These are phyloP conservation scores for Fusarium cyanostomum DNA, from an alignment of 2,329 filamentous ascomycete genomes.

Conservation along the genomic window DNA sequence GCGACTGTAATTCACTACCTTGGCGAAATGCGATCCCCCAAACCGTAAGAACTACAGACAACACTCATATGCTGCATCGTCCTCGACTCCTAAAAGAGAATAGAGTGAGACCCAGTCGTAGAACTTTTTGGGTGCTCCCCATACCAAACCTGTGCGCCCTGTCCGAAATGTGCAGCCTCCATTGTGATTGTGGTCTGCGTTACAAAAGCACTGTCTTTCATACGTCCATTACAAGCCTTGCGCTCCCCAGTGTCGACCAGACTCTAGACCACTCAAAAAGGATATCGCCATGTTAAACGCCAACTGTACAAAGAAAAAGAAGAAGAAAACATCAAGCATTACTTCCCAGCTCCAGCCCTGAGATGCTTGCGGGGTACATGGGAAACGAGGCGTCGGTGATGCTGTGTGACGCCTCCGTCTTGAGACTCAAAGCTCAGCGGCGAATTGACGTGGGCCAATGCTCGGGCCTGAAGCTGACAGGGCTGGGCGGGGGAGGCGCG, in stretches of 20 bases:
- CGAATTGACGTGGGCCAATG: constrained; percentile 58
- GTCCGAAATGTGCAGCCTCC: constrained; percentile 16
- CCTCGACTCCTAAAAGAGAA: constrained; percentile 9
- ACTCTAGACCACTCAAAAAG: constrained; percentile 35
- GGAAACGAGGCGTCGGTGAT: constrained; percentile 18
- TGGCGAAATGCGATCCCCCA: constrained; percentile 3
- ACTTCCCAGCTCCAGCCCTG: constrained; percentile 1
- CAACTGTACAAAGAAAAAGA: constrained; percentile 14
- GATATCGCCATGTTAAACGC: constrained; percentile 25
- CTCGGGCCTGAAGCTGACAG: constrained; percentile 68
- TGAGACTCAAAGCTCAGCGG: constrained; percentile 37
- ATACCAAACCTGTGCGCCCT: constrained; percentile 32
- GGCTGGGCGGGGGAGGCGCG: constrained; percentile 71
- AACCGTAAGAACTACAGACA: neutral
- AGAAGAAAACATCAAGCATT: neutral
- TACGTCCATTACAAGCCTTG: constrained; percentile 25
- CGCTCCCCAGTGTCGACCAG: constrained; percentile 19
- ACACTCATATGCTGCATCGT: constrained; percentile 6
- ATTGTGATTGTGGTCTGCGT: constrained; percentile 15
- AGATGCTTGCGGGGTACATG: constrained; percentile 7
- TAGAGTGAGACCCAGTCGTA: constrained; percentile 8
- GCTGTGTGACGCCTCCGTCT: constrained; percentile 15
- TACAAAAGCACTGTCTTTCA: constrained; percentile 14
- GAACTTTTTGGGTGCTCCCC: constrained; percentile 27
- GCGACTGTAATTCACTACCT: constrained; percentile 6